Conservation (phyloP, 441 rosid genomes). For the Mallotus japonicus region DNA sequence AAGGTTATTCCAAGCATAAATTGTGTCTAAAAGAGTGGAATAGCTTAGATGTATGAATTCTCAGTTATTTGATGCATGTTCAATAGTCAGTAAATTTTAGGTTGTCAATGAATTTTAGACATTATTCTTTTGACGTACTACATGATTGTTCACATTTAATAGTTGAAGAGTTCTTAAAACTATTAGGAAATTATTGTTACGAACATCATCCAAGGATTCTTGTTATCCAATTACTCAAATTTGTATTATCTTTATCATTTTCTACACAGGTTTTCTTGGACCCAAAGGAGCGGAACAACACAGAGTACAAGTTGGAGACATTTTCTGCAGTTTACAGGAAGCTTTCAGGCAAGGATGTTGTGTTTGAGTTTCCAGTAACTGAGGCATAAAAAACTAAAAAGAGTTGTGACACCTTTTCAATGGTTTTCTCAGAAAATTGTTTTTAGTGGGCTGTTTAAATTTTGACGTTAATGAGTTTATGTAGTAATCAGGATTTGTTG, state of each 20-base stretch:
- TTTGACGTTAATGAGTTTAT: conserved; percentile 25
- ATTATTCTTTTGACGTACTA: neutral
- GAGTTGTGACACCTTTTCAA: conserved; percentile 14
- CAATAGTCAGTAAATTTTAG: neutral
- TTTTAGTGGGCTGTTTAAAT: conserved; percentile 21
- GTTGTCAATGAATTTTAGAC: neutral
- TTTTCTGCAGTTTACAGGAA: conserved; percentile 73
- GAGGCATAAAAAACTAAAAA: conserved; percentile 38
- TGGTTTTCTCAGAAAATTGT: neutral
- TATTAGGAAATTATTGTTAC: neutral
- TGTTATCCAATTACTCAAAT: neutral
- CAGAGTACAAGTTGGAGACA: conserved; percentile 66
- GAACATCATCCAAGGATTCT: neutral
- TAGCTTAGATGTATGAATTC: neutral
- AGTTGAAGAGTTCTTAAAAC: neutral
- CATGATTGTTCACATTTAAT: too few relatives aligned
- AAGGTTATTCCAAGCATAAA: conserved; percentile 37
- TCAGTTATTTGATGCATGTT: neutral
- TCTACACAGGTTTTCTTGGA: conserved; percentile 61
- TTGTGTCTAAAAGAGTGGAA: neutral
- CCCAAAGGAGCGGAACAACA: conserved; percentile 67
- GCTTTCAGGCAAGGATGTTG: conserved; percentile 70
- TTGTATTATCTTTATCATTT: neutral
- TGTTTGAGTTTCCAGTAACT: conserved; percentile 55
- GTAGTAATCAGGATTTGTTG: conserved; percentile 6